A percentile compares a stretch with the other conserved stretches of the same genome.
Conservation (phyloP, 1,284 basidiomycete genomes). For the Rhodotorula sp. region DNA sequence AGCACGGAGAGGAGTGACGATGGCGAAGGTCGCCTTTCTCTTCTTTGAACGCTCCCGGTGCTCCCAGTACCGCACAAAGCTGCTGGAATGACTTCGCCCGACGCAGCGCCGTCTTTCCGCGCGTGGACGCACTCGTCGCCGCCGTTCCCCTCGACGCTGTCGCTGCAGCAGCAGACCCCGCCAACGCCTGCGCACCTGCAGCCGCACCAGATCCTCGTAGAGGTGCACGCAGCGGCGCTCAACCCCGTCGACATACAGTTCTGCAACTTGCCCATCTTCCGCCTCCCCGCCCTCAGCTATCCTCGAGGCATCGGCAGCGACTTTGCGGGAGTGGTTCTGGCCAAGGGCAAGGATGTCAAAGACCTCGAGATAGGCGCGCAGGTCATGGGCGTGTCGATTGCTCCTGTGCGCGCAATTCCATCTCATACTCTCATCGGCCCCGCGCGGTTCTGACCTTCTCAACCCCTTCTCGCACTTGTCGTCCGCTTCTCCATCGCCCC, state of each 20-base stretch:
- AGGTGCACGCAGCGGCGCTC: conserved; percentile 78
- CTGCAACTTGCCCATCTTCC: conserved; percentile 51
- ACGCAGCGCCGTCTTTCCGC: conserved; percentile 6
- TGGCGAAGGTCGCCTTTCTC: neutral
- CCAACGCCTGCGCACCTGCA: conserved; percentile 16
- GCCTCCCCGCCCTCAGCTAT: conserved; percentile 53
- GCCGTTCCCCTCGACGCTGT: conserved; percentile 28
- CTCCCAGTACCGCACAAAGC: neutral
- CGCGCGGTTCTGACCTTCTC: neutral
- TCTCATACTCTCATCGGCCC: too few species aligned
- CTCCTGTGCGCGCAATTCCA: conserved; percentile 7
- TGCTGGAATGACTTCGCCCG: neutral
- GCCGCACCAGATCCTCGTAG: conserved; percentile 60
- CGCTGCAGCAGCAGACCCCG: conserved; percentile 8
- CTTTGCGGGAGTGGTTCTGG: conserved; percentile 62
- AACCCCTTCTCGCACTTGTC: too few species aligned
- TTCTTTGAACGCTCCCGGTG: neutral
- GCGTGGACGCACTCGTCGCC: conserved; percentile 29
- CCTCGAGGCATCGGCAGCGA: conserved; percentile 51
- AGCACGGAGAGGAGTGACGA: neutral
- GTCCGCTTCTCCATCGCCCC: too few species aligned
- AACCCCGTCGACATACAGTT: conserved; percentile 63
- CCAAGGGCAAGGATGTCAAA: conserved; percentile 53
- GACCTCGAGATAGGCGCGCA: conserved; percentile 61
- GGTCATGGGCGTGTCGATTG: conserved; percentile 58